phyloP scores from a whole-genome alignment of 202 grass and related monocot genomes.

The Musa balbisiana region DNA sequence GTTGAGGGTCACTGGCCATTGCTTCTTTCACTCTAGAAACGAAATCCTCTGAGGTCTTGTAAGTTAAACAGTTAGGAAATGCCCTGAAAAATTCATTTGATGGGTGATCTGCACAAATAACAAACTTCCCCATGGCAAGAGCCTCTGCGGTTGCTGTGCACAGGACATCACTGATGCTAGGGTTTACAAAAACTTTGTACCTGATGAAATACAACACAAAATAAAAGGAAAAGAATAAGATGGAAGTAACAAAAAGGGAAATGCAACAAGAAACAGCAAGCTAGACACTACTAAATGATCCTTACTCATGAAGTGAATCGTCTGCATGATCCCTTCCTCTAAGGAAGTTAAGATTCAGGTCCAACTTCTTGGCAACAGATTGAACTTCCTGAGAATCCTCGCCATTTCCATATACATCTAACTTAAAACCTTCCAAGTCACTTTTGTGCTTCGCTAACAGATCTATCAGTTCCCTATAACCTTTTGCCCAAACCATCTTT shows the following conservation, averaged over 20 bases:
- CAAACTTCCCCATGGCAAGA: conserved; percentile 89
- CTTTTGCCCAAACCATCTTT: conserved; percentile 99
- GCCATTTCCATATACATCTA: conserved; percentile 78
- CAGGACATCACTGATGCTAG: conserved; percentile 83
- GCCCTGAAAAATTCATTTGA: conserved; percentile 81
- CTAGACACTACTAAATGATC: conserved; percentile 26
- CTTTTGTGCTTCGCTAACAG: conserved; percentile 62
- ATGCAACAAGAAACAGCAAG: neutral
- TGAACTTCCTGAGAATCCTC: conserved; percentile 76
- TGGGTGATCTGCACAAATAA: conserved; percentile 84
- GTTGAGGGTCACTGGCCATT: conserved; percentile 51
- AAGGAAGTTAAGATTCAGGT: conserved; percentile 72
- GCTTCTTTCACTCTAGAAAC: conserved; percentile 56
- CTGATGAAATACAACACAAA: conserved; percentile 33
- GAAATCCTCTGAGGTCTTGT: conserved; percentile 70
- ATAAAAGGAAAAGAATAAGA: neutral
- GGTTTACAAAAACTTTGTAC: conserved; percentile 92
- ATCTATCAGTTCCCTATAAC: conserved; percentile 82
- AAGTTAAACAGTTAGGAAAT: conserved; percentile 83
- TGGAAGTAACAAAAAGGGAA: neutral
- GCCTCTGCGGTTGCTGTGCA: conserved; percentile 89
- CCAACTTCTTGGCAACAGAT: conserved; percentile 50
- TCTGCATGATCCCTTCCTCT: conserved; percentile 78
- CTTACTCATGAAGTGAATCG: conserved; percentile 78
- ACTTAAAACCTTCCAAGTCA: conserved; percentile 48